These are phyloP conservation scores for Lentinus polychrous DNA, from an alignment of 1,284 basidiomycete genomes.

Conservation along the genomic window DNA sequence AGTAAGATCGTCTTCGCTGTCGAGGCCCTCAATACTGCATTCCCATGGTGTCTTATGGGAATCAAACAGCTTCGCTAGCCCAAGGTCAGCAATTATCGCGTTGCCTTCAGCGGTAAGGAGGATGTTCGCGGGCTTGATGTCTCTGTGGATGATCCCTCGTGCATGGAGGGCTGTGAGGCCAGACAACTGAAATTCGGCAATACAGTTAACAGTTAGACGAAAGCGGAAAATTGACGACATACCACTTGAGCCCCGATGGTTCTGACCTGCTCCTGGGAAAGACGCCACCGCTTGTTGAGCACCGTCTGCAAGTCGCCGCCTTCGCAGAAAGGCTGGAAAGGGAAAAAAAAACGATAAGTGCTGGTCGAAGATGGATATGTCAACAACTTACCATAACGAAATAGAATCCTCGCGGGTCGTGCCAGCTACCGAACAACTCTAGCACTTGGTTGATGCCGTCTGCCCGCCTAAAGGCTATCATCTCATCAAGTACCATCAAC, in stretches of 20 bases:
- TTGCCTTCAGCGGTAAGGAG: constrained; percentile 54
- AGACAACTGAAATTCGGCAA: background rate
- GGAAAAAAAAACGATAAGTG: too few relatives aligned
- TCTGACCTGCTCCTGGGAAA: background rate
- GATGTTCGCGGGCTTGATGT: constrained; percentile 59
- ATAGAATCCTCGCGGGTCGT: constrained; percentile 7
- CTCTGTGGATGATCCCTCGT: constrained; percentile 22
- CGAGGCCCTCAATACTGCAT: background rate
- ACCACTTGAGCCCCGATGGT: constrained; percentile 5
- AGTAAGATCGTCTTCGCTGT: background rate
- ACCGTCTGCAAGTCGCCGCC: constrained; percentile 3
- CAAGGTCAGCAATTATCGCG: constrained; percentile 41
- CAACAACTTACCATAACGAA: constrained; percentile 5
- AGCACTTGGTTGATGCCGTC: background rate
- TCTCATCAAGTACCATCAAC: background rate
- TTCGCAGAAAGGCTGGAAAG: constrained; percentile 2
- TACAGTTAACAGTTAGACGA: background rate
- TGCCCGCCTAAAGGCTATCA: background rate
- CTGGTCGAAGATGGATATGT: background rate
- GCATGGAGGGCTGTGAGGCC: constrained; percentile 5
- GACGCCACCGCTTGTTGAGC: background rate
- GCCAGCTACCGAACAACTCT: constrained; percentile 1
- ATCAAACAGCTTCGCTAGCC: constrained; percentile 28
- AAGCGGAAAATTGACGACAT: background rate
- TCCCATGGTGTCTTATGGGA: constrained; percentile 20